Evolutionary conservation across 2,329 filamentous ascomycete species (phyloP), one percentile per base, ranked within the genome.

Genomic region (Ascochyta lentis): DNA sequence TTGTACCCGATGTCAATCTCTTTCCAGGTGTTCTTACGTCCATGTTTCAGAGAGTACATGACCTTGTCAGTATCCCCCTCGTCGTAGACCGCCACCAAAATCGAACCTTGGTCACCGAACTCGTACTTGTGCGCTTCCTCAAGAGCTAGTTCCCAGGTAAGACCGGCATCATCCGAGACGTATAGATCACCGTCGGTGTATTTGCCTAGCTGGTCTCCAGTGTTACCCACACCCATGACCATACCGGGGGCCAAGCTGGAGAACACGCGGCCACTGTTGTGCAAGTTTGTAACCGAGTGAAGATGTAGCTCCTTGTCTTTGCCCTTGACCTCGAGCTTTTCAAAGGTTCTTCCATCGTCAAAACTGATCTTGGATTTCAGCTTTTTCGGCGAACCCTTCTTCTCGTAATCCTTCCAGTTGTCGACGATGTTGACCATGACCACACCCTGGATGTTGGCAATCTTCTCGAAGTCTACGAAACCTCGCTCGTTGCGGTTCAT

Each of bases 161-260:
- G 78, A 37, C 95, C 95, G 19, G 93, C 94, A 75, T 98, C 87
- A 69, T 96, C 91, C 0, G 95, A 99, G 24, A 98, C 86, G 70
- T 88, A 98, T 1, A 96, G 84, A 72, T 91, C 86, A 12, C 92
- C 88, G 9, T 96, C 85, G 3, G 80, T 79, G 69, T 93, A 94
- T 6, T 81, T 77, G 58, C 86, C 84, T 6, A 99, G 82, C 48
- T 83, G 80, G 19, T 90, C 85, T 48, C 96, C 95, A 4, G 86
- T 91, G 73, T 99, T 99, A 54, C 95, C 95, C 47, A 96, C 87
- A 15, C 90, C 96, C 91, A 99, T 96, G 19, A 97, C 86, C 53
- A 99, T 82, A 7, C 95, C 96, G 3, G 95, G 94, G 0, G 95
- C 94, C 1, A 92, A 91, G 68, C 93, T 98, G 2, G 94, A 97